Evolutionary conservation across 2,329 filamentous ascomycete genomes (phyloP).

Genomic region (Ambrosiella beaveri): DNA sequence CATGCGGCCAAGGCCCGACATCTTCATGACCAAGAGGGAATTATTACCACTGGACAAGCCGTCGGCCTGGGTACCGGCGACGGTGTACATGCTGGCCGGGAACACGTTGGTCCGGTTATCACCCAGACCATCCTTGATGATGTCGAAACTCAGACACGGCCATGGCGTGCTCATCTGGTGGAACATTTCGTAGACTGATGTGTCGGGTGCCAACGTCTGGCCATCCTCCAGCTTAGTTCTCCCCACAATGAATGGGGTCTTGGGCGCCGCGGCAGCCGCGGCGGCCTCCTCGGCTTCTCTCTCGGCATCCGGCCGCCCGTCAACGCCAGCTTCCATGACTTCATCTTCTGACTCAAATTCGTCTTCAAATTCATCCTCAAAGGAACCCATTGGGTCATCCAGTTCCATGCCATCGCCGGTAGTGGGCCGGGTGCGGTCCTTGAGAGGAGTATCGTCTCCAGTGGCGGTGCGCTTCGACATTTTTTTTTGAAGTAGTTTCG

Average conservation of each 20-base stretch:
- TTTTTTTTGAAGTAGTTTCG: background rate
- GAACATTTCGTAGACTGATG: conserved; percentile 94
- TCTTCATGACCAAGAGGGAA: conserved; percentile 87
- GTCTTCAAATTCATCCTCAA: conserved; percentile 89
- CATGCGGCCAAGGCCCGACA: conserved; percentile 81
- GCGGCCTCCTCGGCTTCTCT: conserved; percentile 77
- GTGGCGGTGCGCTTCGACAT: conserved; percentile 48
- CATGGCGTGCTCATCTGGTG: conserved; percentile 87
- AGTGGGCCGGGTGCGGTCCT: conserved; percentile 38
- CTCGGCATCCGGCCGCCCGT: conserved; percentile 82
- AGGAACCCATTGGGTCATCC: conserved; percentile 49
- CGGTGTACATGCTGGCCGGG: conserved; percentile 86
- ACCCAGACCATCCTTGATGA: conserved; percentile 70
- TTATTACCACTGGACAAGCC: conserved; percentile 62
- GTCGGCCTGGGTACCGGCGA: conserved; percentile 87
- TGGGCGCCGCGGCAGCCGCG: conserved; percentile 69
- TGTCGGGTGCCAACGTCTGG: conserved; percentile 78
- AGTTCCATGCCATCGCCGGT: conserved; percentile 43
- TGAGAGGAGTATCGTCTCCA: conserved; percentile 31
- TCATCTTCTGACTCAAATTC: conserved; percentile 82
- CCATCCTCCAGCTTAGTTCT: conserved; percentile 79
- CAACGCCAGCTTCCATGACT: conserved; percentile 83
- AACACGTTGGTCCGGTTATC: conserved; percentile 72
- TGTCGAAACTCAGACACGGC: conserved; percentile 94
- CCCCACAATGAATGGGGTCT: conserved; percentile 89